phyloP scores from a whole-genome alignment of 2,329 filamentous ascomycete species.

The Alternaria hordeiaustralica region DNA sequence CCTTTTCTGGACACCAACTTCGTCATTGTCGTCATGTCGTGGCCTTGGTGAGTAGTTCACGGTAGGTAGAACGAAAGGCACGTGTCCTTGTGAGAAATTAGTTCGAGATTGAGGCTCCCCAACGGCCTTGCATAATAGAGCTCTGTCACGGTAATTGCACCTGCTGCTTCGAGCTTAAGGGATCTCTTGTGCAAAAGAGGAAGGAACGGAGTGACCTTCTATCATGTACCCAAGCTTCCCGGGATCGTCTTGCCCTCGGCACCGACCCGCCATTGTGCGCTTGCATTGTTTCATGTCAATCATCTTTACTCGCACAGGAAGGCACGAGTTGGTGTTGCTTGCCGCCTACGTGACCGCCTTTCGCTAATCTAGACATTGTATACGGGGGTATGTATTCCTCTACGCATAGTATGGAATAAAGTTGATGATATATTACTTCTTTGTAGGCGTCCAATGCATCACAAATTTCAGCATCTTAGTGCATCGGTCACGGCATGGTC shows the following conservation, averaged over 20 bases:
- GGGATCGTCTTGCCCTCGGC: not conserved
- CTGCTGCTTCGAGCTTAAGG: slow-evolving; percentile 14
- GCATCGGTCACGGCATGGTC: not conserved
- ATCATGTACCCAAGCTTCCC: not conserved
- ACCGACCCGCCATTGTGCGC: not conserved
- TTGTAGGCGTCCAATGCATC: not conserved
- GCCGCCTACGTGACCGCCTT: not conserved
- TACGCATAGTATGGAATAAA: not conserved
- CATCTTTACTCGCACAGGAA: not conserved
- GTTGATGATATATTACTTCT: not conserved
- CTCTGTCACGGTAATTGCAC: slow-evolving; percentile 4
- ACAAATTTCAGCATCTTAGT: not conserved
- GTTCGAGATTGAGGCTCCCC: not conserved
- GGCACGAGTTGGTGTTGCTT: not conserved
- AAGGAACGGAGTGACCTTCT: slow-evolving; percentile 3
- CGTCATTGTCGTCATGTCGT: not conserved
- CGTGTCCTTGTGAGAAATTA: not conserved
- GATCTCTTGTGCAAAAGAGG: slow-evolving; percentile 12
- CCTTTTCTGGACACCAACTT: not conserved
- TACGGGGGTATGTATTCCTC: not conserved
- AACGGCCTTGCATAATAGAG: slow-evolving; percentile 3
- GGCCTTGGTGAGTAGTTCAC: not conserved
- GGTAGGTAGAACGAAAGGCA: not conserved
- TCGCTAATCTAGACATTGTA: not conserved
- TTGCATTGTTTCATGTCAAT: not conserved